These are phyloP conservation scores for Aspergillus novofumigatus DNA, from an alignment of 2,329 filamentous ascomycete genomes.

Conservation along the genomic window DNA sequence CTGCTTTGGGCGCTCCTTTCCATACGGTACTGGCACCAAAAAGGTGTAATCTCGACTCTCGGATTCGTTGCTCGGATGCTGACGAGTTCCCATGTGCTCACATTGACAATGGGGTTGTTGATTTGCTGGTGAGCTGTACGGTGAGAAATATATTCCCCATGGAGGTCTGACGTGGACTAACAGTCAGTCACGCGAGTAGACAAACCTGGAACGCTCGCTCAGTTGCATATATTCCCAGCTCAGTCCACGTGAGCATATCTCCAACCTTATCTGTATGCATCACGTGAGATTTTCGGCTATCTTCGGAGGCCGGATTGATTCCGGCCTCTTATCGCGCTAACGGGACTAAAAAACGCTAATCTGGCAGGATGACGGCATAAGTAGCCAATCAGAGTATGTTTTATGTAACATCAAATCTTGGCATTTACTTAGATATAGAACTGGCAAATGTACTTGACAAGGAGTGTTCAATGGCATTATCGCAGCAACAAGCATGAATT, in stretches of 20 bases:
- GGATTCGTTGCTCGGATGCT: too few species aligned
- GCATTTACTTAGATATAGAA: conserved; percentile 19
- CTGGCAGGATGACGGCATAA: conserved; percentile 7
- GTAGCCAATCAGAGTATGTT: conserved; percentile 16
- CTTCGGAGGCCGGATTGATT: conserved; percentile 40
- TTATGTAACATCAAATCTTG: conserved; percentile 14
- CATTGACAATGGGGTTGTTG: too few species aligned
- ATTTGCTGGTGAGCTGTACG: too few species aligned
- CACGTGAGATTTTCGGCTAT: conserved; percentile 21
- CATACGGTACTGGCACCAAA: too few species aligned
- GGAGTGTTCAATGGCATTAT: neutral
- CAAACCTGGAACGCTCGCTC: too few species aligned
- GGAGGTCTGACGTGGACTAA: too few species aligned
- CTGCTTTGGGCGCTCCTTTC: too few species aligned
- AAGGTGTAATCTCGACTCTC: too few species aligned
- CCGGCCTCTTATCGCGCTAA: conserved; percentile 32
- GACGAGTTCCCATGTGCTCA: too few species aligned
- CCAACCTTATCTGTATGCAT: neutral
- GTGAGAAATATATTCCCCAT: too few species aligned
- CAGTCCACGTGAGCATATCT: too few species aligned
- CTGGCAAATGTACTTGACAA: conserved; percentile 11
- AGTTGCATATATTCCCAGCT: neutral
- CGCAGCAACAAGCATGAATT: neutral
- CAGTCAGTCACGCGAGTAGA: too few species aligned
- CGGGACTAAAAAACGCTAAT: conserved; percentile 22